Percentiles rank a stretch among this genome's conserved stretches.
phyloP scores from a whole-genome alignment of 805 yeast species.

The Hanseniaspora nectarophila region DNA sequence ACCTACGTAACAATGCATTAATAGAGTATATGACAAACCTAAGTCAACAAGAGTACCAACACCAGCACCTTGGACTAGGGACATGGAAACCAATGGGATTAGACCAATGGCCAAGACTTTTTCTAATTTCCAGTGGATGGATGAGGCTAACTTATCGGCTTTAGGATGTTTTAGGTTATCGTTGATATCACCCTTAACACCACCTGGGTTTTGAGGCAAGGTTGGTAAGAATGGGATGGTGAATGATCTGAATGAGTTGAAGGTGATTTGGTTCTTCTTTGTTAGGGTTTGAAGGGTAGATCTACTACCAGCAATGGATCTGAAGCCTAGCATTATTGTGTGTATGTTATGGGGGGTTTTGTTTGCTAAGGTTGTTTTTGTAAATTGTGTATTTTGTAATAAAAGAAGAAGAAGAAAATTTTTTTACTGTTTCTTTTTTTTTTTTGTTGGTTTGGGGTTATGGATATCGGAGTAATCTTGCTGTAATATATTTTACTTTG shows the following conservation, averaged over 20 bases:
- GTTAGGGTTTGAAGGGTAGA: constrained; percentile 7
- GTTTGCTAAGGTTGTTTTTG: too few species aligned
- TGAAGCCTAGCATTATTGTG: constrained; percentile 12
- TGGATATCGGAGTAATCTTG: too few species aligned
- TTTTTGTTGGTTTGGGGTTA: too few species aligned
- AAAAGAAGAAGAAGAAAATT: too few species aligned
- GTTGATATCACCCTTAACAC: constrained; percentile 84
- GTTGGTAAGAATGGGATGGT: constrained; percentile 42
- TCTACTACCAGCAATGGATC: constrained; percentile 14
- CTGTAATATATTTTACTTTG: too few species aligned
- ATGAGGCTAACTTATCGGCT: constrained; percentile 57
- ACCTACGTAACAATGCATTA: constrained; percentile 77
- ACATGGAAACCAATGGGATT: constrained; percentile 65
- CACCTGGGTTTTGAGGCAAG: constrained; percentile 77
- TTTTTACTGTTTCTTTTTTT: too few species aligned
- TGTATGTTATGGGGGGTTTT: too few species aligned
- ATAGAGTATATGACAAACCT: constrained; percentile 47
- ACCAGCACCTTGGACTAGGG: constrained; percentile 60
- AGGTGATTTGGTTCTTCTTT: constrained; percentile 22
- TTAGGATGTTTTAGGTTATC: constrained; percentile 69
- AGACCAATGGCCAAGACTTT: constrained; percentile 54
- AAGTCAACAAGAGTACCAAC: constrained; percentile 63
- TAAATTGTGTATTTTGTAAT: too few species aligned
- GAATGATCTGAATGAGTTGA: constrained; percentile 20
- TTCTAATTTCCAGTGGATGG: constrained; percentile 90